These are phyloP conservation scores for Fragaria vesca DNA, from an alignment of 306 rosid genomes.

Conservation along the genomic window DNA sequence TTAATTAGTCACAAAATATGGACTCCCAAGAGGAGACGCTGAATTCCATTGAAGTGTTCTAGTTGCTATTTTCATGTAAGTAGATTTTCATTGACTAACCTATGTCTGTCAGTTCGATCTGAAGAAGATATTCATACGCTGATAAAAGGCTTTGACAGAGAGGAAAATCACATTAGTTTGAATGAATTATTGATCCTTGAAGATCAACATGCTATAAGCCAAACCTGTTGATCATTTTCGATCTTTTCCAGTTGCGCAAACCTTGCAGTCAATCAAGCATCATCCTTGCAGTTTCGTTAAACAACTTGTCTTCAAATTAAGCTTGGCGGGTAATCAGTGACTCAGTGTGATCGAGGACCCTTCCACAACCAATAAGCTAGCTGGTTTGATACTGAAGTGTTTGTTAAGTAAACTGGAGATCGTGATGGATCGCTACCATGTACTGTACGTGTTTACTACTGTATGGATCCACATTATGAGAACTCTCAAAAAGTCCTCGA, in stretches of 20 bases:
- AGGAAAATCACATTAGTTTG: not conserved
- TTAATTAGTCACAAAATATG: not conserved
- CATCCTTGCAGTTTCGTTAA: constrained; percentile 14
- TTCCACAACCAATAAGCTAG: not conserved
- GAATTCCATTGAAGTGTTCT: not conserved
- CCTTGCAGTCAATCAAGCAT: constrained; percentile 6
- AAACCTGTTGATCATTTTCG: not conserved
- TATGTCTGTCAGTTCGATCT: not conserved
- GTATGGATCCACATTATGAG: not conserved
- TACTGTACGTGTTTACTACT: constrained; percentile 13
- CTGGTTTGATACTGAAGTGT: constrained; percentile 50
- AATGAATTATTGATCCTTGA: not conserved
- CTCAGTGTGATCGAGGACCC: constrained; percentile 39
- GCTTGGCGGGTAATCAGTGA: constrained; percentile 8
- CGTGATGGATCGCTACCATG: constrained; percentile 26
- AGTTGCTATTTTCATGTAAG: not conserved
- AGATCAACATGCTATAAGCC: not conserved
- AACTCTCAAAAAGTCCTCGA: constrained; percentile 7
- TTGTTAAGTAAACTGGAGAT: constrained; percentile 37
- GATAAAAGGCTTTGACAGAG: not conserved
- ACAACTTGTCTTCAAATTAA: constrained; percentile 33
- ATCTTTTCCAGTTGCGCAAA: not conserved
- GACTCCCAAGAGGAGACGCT: constrained; percentile 1
- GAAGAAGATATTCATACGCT: not conserved
- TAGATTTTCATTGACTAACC: not conserved